Base-by-base conservation (phyloP, 2,329 filamentous ascomycete species). In the Beauveria australis region DNA sequence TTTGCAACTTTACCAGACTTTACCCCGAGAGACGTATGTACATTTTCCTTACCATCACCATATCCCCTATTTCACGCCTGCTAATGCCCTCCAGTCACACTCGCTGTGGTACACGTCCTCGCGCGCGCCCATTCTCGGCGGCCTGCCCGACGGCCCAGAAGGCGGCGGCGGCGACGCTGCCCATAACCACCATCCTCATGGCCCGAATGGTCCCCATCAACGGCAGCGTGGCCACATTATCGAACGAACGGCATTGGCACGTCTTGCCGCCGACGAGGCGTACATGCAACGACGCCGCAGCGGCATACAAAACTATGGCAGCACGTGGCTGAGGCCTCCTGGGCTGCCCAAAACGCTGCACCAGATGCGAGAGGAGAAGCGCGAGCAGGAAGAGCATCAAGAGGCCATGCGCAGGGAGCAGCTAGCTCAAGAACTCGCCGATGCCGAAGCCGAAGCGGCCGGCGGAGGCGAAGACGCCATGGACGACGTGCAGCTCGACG, bases 281-380 rank as follows among this genome's bases (percentile, higher is more conserved):
- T 82, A 86, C 61, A 81, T 95, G 65, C 83, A 87, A 59, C 82
- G 88, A 9, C 90, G 93, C 52, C 91, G 92, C 69, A 76, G 84
- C 53, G 91, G 93, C 66, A 88, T 97, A 33, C 84, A 89, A 53
- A 89, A 92, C 68, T 97, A 95, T 70, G 94, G 94, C 63, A 89
- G 87, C 65, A 84, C 83, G 49, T 99, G 94, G 94, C 87, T 99
- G 60, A 89, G 89, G 62, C 94, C 94, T 0, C 92, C 91, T 0
- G 94, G 93, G 8, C 82, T 96, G 60, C 73, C 85, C 61, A 99
- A 97, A 79, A 96, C 93, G 1, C 84, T 96, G 62, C 88, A 95
- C 70, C 92, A 95, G 64, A 84, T 92, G 75, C 87, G 89, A 47
- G 94, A 99, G 74, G 94, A 99, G 76, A 86, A 88, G 66, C 84